phyloP scores from a whole-genome alignment of 768 basidiomycete species.

The Leccinum fibrillosum region DNA sequence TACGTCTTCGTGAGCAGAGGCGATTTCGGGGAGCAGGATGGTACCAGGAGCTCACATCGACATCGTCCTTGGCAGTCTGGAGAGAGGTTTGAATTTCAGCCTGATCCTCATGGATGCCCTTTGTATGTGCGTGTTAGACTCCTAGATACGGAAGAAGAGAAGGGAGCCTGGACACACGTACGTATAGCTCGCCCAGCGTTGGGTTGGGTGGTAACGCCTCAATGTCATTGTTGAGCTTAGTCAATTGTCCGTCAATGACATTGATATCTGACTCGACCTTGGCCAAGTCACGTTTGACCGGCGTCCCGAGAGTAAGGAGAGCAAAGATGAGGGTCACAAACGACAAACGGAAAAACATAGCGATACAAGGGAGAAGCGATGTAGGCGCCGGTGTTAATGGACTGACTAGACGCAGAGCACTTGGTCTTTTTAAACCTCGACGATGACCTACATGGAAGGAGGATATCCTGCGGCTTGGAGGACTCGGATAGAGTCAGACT shows the following conservation, averaged over 20 bases:
- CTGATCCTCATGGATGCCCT: neutral
- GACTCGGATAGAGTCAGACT: neutral
- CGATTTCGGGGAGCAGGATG: neutral
- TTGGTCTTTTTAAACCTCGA: constrained; percentile 1
- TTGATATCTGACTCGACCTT: neutral
- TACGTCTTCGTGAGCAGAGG: neutral
- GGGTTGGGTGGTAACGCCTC: neutral
- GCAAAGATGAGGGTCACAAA: constrained; percentile 11
- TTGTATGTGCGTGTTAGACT: too few relatives aligned
- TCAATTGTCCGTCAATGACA: too few relatives aligned
- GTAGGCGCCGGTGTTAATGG: neutral
- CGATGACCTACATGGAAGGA: neutral
- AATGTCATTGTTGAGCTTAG: neutral
- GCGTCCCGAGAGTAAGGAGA: constrained; percentile 8
- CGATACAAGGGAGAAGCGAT: neutral
- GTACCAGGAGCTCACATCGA: neutral
- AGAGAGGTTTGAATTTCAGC: fast-evolving
- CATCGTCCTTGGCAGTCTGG: neutral
- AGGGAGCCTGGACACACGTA: neutral
- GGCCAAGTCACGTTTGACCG: constrained; percentile 3
- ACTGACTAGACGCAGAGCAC: neutral
- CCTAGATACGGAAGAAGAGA: neutral
- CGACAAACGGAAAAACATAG: constrained; percentile 13
- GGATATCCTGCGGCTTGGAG: neutral
- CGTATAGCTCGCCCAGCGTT: fast-evolving